phyloP scores from a whole-genome alignment of 2,329 filamentous ascomycete species.

The Claviceps sp. region DNA sequence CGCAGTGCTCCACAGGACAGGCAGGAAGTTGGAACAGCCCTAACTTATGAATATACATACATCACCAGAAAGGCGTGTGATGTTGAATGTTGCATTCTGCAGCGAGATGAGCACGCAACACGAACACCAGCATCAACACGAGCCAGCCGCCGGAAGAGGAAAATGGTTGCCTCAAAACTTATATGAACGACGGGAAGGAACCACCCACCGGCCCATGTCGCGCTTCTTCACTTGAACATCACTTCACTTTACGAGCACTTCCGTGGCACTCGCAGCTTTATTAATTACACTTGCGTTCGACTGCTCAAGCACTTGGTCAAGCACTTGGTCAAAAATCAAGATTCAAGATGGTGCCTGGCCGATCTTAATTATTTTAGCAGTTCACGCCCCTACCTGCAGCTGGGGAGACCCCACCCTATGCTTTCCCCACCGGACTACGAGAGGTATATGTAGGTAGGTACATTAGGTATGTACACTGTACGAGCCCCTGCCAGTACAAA shows the following conservation, averaged over 20 bases:
- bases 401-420: neutral
- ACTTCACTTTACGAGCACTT: neutral
- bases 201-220: neutral
- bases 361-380: too few species aligned
- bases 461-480: too few species aligned
- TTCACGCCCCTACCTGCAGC: slow-evolving; percentile 2
- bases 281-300: neutral
- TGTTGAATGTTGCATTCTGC: neutral
- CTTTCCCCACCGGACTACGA: slow-evolving; percentile 1
- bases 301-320: neutral
- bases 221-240: neutral
- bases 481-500: neutral
- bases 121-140: neutral
- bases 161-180: neutral
- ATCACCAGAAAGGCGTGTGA: neutral
- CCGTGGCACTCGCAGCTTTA: neutral
- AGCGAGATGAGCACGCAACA: neutral
- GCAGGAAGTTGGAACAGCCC: neutral
- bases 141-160: neutral
- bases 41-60: neutral
- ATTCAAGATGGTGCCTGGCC: neutral
- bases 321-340: too few species aligned
- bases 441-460: too few species aligned
- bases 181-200: neutral
- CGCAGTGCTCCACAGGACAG: neutral